Conservation (phyloP, 2,329 filamentous ascomycete genomes). For the Drechslera avenae region DNA sequence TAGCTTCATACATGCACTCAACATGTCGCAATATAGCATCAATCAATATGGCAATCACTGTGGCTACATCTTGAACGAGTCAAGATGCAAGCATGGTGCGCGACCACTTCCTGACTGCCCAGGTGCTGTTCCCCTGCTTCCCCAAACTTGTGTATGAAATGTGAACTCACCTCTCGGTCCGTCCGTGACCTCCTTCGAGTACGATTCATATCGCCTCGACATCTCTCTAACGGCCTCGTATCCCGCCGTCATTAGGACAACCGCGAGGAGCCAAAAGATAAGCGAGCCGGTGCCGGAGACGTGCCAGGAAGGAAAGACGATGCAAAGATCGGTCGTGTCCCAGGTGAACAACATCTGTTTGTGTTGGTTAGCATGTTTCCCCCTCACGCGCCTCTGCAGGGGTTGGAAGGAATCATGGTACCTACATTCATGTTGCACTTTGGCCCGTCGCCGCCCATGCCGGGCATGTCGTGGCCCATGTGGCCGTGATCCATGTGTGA, state of each 20-base stretch:
- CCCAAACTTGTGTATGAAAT: slow-evolving; percentile 1
- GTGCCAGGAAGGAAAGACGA: slow-evolving; percentile 92
- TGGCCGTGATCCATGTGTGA: slow-evolving; percentile 50
- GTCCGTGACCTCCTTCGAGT: slow-evolving; percentile 32
- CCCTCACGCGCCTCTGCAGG: not conserved
- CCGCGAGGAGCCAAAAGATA: slow-evolving; percentile 78
- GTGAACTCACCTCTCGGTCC: slow-evolving; percentile 41
- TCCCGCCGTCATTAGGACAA: slow-evolving; percentile 83
- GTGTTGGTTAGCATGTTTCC: slow-evolving; percentile 3
- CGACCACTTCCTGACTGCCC: not conserved
- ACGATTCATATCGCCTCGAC: slow-evolving; percentile 75
- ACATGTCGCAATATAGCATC: not conserved
- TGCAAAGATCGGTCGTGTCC: slow-evolving; percentile 91
- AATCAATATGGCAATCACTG: no score
- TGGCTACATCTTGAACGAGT: no score
- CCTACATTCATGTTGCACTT: slow-evolving; percentile 92
- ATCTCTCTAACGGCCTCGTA: slow-evolving; percentile 87
- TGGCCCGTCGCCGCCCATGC: slow-evolving; percentile 50
- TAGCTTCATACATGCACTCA: no score
- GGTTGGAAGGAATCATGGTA: slow-evolving; percentile 4
- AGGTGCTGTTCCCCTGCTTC: not conserved
- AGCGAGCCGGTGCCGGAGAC: slow-evolving; percentile 75
- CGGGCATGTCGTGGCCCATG: slow-evolving; percentile 64
- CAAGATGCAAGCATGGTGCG: no score
- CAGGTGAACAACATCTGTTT: slow-evolving; percentile 95